Conservation (phyloP, 371 early-diverging fungal species). For the Phascolomyces articulosus region DNA sequence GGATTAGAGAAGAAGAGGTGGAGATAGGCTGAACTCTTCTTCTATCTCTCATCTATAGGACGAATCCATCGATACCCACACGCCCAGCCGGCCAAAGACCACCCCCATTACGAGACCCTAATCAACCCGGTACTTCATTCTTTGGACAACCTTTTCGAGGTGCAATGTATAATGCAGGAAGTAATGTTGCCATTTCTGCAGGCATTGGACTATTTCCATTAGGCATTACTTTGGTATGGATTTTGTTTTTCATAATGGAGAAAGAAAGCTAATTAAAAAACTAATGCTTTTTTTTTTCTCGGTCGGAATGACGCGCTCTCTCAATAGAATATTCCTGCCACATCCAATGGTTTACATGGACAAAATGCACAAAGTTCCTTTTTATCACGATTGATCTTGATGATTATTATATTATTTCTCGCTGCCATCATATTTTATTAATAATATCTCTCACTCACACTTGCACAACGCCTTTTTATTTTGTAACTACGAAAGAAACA, state of each 20-base stretch:
- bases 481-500: too few relatives aligned
- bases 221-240: constrained; percentile 56
- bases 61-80: constrained; percentile 58
- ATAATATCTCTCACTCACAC: too few relatives aligned
- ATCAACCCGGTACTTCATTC: constrained; percentile 35
- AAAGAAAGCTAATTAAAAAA: too few relatives aligned
- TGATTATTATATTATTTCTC: constrained; percentile 11
- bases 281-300: too few relatives aligned
- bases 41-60: constrained; percentile 11
- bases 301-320: too few relatives aligned
- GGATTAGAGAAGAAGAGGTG: not conserved
- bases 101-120: constrained; percentile 58
- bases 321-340: constrained; percentile 36
- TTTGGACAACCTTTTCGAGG: constrained; percentile 53
- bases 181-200: constrained; percentile 43
- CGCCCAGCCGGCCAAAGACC: constrained; percentile 76
- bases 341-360: constrained; percentile 12
- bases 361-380: constrained; percentile 11
- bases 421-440: constrained; percentile 11
- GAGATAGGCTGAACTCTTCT: not conserved
- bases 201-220: constrained; percentile 61
- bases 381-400: constrained; percentile 13
- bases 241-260: too few relatives aligned
- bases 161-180: constrained; percentile 41
- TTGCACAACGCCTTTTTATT: too few relatives aligned